These are phyloP conservation scores for Zymoseptoria ardabiliae DNA, from an alignment of 2,329 filamentous ascomycete species.

Conservation along the genomic window DNA sequence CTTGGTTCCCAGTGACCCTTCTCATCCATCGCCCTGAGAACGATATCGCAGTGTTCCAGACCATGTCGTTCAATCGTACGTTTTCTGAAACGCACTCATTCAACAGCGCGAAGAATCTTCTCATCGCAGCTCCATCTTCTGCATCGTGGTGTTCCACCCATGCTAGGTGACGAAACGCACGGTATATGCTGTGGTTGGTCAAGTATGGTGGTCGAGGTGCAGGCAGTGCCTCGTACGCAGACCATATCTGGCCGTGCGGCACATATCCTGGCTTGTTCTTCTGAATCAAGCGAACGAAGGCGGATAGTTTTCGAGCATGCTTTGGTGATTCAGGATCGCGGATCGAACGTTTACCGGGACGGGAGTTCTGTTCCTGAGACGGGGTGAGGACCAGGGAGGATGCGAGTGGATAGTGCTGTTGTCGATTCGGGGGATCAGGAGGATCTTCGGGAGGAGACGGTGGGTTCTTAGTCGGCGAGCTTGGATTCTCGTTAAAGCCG, in stretches of 20 bases:
- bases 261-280: slow-evolving; percentile 11
- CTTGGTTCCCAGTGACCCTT: slow-evolving; percentile 49
- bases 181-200: slow-evolving; percentile 47
- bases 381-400: slow-evolving; percentile 25
- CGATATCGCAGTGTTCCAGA: slow-evolving; percentile 81
- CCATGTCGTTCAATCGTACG: slow-evolving; percentile 47
- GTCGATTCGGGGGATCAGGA: background rate
- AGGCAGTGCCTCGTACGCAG: slow-evolving; percentile 47
- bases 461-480: slow-evolving; percentile 1
- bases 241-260: slow-evolving; percentile 37
- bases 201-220: slow-evolving; percentile 48
- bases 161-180: slow-evolving; percentile 62
- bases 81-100: slow-evolving; percentile 73
- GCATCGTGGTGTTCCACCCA: slow-evolving; percentile 47
- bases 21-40: slow-evolving; percentile 68
- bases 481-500: slow-evolving; percentile 4
- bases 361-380: background rate
- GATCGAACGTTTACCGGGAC: slow-evolving; percentile 7
- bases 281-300: slow-evolving; percentile 10
- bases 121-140: slow-evolving; percentile 52
- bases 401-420: slow-evolving; percentile 17
- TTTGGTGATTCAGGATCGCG: slow-evolving; percentile 17
- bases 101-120: slow-evolving; percentile 74
- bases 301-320: slow-evolving; percentile 15
- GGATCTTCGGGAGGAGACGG: background rate